Conservation (phyloP, 164 flowering plant species). For the Vitis rotundifolia region DNA sequence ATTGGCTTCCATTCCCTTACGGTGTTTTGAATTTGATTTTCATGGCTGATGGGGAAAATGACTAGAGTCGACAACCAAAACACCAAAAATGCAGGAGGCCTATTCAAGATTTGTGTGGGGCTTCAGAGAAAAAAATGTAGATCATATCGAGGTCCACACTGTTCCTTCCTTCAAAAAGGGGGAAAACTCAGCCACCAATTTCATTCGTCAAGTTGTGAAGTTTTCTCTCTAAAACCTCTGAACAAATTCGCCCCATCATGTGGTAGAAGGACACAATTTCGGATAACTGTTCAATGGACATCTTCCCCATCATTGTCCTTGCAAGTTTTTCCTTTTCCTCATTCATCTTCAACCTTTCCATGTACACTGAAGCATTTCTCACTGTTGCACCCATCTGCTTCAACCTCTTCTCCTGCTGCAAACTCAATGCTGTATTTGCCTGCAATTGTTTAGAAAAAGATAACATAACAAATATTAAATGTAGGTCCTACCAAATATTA, state of each 20-base stretch:
- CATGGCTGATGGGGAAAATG: too few species aligned
- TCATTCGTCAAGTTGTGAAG: neutral
- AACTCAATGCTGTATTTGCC: constrained; percentile 1
- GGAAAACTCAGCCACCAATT: too few species aligned
- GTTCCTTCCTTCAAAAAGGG: too few species aligned
- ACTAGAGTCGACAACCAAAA: too few species aligned
- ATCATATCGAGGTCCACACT: too few species aligned
- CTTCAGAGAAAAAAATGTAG: too few species aligned
- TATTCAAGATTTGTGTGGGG: too few species aligned
- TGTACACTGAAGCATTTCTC: neutral
- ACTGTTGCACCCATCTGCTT: neutral
- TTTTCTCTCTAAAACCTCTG: neutral
- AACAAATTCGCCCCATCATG: neutral
- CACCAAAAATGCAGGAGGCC: too few species aligned
- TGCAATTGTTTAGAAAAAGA: neutral
- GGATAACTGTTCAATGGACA: neutral
- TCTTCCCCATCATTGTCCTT: neutral
- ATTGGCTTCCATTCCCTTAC: too few species aligned
- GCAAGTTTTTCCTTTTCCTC: neutral
- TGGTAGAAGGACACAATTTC: neutral
- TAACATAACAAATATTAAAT: too few species aligned
- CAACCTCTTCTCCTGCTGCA: neutral
- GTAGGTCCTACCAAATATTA: too few species aligned
- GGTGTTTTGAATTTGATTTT: too few species aligned
- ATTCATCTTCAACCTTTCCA: neutral